phyloP scores from a whole-genome alignment of 2,329 filamentous ascomycete genomes.

The Trichoderma sp. region DNA sequence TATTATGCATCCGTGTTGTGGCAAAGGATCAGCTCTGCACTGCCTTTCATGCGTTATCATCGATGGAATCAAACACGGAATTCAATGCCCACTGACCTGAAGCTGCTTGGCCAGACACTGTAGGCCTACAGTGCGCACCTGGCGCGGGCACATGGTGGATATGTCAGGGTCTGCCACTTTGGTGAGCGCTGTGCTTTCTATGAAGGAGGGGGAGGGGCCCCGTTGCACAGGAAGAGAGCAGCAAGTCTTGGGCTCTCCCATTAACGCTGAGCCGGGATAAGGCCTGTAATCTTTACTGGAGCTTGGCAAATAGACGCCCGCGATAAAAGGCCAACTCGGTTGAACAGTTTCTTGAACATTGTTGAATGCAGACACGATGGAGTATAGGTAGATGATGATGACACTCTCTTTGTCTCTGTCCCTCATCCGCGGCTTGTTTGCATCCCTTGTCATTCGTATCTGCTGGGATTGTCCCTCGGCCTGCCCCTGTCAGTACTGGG shows the following conservation, averaged over 20 bases:
- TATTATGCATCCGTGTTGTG: background rate
- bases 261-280: background rate
- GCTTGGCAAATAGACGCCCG: background rate
- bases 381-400: background rate
- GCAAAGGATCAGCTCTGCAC: background rate
- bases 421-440: background rate
- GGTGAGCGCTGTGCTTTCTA: slow-evolving; percentile 7
- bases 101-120: background rate
- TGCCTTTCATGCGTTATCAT: background rate
- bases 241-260: background rate
- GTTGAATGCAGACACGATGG: background rate
- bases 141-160: slow-evolving; percentile 23
- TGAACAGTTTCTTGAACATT: background rate
- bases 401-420: background rate
- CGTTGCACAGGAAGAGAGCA: background rate
- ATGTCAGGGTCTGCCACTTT: slow-evolving; percentile 1
- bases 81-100: background rate
- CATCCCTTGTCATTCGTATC: background rate
- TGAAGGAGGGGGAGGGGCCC: slow-evolving; percentile 22
- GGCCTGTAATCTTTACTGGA: slow-evolving; percentile 1
- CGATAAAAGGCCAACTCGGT: background rate
- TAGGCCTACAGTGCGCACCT: slow-evolving; percentile 12
- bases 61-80: background rate
- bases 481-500: slow-evolving; percentile 4
- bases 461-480: background rate